phyloP scores from a whole-genome alignment of 2,329 filamentous ascomycete genomes.

The Ophiostoma perfectum region DNA sequence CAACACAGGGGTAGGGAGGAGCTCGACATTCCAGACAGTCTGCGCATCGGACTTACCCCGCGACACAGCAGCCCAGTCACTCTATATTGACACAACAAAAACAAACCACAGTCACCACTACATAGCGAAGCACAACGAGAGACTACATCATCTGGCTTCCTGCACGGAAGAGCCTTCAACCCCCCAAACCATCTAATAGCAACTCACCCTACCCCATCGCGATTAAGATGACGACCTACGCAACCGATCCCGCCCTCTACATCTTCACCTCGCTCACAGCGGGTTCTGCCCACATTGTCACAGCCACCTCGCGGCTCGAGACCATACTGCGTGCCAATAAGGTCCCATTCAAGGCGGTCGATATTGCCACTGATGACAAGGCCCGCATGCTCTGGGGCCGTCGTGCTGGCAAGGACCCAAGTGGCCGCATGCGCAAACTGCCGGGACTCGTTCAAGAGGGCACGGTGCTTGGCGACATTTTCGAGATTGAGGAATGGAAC shows the following conservation, averaged over 20 bases:
- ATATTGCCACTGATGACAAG: slow-evolving; percentile 83
- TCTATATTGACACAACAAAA: background rate
- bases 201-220: background rate
- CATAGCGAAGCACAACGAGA: background rate
- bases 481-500: slow-evolving; percentile 98
- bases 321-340: slow-evolving; percentile 94
- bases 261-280: slow-evolving; percentile 95
- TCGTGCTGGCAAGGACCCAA: slow-evolving; percentile 65
- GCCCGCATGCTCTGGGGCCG: slow-evolving; percentile 85
- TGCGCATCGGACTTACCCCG: slow-evolving; percentile 13
- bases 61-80: slow-evolving; percentile 11
- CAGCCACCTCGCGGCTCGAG: slow-evolving; percentile 89
- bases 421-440: slow-evolving; percentile 65
- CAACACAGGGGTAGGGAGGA: slow-evolving; percentile 8
- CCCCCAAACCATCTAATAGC: background rate
- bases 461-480: slow-evolving; percentile 77
- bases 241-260: slow-evolving; percentile 69
- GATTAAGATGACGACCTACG: slow-evolving; percentile 37
- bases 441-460: slow-evolving; percentile 86
- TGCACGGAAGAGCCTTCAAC: background rate
- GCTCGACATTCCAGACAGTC: slow-evolving; percentile 7
- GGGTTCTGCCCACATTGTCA: slow-evolving; percentile 92
- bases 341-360: slow-evolving; percentile 86
- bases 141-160: background rate
- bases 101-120: background rate